Evolutionary conservation across 2,329 filamentous ascomycete species (phyloP).

Genomic region (Diplodia sapinea): DNA sequence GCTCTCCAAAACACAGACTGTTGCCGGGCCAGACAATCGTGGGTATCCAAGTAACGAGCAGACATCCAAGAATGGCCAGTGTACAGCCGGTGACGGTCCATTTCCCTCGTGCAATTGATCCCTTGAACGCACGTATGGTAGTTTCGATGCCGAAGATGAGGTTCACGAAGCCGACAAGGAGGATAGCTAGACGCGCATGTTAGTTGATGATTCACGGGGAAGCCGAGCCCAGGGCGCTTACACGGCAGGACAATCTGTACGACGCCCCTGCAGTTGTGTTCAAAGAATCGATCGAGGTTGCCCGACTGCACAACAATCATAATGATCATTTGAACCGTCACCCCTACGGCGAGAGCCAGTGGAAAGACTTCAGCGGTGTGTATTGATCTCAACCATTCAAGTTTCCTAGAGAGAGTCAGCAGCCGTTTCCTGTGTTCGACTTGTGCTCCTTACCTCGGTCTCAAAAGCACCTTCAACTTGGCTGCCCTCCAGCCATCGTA

Average conservation of each 20-base stretch:
- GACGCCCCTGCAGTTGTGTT: conserved; percentile 44
- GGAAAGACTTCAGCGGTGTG: conserved; percentile 50
- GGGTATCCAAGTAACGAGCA: conserved; percentile 64
- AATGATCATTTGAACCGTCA: conserved; percentile 46
- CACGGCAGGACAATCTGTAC: conserved; percentile 48
- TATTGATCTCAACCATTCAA: conserved; percentile 45
- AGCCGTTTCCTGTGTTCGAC: not conserved
- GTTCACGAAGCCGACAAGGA: conserved; percentile 70
- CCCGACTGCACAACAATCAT: conserved; percentile 49
- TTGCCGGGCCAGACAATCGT: conserved; percentile 62
- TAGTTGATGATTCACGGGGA: not conserved
- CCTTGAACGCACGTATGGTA: conserved; percentile 60
- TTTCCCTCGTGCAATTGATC: conserved; percentile 60
- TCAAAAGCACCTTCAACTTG: conserved; percentile 41
- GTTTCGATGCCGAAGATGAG: conserved; percentile 69
- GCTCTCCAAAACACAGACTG: conserved; percentile 68
- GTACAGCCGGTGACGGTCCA: conserved; percentile 67
- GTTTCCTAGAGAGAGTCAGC: conserved; percentile 39
- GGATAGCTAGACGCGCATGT: conserved; percentile 58
- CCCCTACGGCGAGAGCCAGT: conserved; percentile 47
- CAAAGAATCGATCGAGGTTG: conserved; percentile 47
- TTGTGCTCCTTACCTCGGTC: conserved; percentile 41
- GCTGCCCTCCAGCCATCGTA: conserved; percentile 47
- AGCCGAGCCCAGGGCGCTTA: conserved; percentile 36
- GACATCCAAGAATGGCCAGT: conserved; percentile 56